These are phyloP conservation scores for Xylaria castorea DNA, from an alignment of 495 filamentous ascomycete species.

Conservation along the genomic window DNA sequence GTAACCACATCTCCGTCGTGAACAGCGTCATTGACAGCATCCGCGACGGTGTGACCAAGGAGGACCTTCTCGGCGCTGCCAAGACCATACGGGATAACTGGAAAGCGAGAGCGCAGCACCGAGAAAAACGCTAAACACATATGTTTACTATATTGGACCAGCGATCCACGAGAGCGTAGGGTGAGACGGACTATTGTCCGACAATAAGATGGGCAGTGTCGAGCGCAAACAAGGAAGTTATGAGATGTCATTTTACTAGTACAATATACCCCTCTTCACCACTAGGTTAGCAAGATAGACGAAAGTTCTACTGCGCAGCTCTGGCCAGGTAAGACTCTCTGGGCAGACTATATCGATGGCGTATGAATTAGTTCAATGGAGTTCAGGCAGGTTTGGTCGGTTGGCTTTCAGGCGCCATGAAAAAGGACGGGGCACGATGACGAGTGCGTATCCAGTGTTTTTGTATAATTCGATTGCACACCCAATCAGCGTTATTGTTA, in stretches of 20 bases:
- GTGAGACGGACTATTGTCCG: neutral
- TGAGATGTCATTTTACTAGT: neutral
- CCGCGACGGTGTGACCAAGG: constrained; percentile 66
- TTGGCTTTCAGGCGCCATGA: neutral
- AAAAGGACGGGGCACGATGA: neutral
- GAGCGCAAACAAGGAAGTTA: neutral
- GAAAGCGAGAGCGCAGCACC: constrained; percentile 59
- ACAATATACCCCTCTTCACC: neutral
- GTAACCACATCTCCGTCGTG: constrained; percentile 77
- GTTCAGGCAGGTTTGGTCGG: constrained; percentile 17
- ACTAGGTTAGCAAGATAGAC: neutral
- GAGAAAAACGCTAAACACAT: constrained; percentile 17
- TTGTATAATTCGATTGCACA: neutral
- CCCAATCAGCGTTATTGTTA: neutral
- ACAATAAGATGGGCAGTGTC: neutral
- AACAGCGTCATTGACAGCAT: constrained; percentile 83
- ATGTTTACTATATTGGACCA: neutral
- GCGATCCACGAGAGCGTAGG: neutral
- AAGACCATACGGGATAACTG: constrained; percentile 73
- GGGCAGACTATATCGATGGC: neutral
- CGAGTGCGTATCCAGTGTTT: neutral
- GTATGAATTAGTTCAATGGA: constrained; percentile 15
- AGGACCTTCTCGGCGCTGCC: constrained; percentile 62
- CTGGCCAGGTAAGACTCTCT: neutral
- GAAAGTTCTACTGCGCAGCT: neutral